phyloP scores from a whole-genome alignment of 2,329 filamentous ascomycete genomes.

The Emmonsiellopsis sp. region DNA sequence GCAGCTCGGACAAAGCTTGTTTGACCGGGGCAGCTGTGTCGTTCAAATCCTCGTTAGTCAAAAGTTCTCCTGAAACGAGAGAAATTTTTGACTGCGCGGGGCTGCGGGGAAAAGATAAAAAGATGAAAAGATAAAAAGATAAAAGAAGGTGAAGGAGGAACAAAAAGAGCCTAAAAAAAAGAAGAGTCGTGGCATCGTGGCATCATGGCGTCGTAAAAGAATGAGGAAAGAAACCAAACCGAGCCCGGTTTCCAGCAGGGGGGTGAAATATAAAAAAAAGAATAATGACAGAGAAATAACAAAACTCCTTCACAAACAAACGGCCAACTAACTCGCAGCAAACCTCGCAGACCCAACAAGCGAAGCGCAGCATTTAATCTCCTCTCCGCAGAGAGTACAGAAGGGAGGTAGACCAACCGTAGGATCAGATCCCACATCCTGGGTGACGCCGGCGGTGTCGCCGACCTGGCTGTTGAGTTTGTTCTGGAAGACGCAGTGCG shows the following conservation, averaged over 20 bases:
- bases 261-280: neutral
- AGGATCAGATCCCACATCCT: constrained; percentile 94
- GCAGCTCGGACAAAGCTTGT: constrained; percentile 78
- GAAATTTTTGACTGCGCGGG: constrained; percentile 16
- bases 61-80: constrained; percentile 29
- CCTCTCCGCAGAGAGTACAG: constrained; percentile 51
- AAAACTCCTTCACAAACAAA: neutral
- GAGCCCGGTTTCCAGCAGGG: no score
- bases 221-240: no score
- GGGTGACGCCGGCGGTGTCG: constrained; percentile 93
- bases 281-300: neutral
- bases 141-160: no score
- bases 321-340: neutral
- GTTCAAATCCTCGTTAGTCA: constrained; percentile 23
- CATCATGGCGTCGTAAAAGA: no score
- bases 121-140: neutral
- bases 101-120: neutral
- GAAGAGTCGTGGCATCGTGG: no score
- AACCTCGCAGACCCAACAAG: neutral
- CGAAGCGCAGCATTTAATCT: constrained; percentile 39
- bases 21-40: constrained; percentile 73
- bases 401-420: constrained; percentile 70
- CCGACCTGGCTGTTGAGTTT: constrained; percentile 83
- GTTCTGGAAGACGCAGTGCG: constrained; percentile 92
- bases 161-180: no score